A percentile compares a stretch with the other conserved stretches of the same genome.
Evolutionary conservation across 768 basidiomycete genomes (phyloP).

Genomic region (Vishniacozyma victoriae): DNA sequence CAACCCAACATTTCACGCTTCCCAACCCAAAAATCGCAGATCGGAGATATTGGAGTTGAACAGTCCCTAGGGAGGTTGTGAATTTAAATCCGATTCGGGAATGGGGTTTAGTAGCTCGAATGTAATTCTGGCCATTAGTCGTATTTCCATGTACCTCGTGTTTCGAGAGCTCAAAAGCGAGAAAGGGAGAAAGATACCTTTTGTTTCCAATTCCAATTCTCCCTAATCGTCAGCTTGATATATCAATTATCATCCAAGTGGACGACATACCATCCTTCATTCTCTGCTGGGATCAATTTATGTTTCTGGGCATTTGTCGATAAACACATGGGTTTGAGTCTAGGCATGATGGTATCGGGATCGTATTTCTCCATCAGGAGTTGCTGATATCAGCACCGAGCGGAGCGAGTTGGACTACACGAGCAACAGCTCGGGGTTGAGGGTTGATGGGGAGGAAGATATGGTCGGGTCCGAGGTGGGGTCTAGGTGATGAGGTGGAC

Average conservation of each 20-base stretch:
- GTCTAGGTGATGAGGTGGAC: too few species aligned
- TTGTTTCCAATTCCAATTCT: conserved; percentile 33
- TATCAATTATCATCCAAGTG: background rate
- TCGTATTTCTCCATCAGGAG: conserved; percentile 19
- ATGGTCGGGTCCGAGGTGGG: too few species aligned
- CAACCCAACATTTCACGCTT: conserved; percentile 38
- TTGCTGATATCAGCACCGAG: too few species aligned
- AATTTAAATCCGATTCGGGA: conserved; percentile 34
- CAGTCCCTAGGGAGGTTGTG: conserved; percentile 22
- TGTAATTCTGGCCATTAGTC: conserved; percentile 20
- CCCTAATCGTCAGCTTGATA: conserved; percentile 8
- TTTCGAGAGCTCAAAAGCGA: background rate
- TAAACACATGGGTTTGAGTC: conserved; percentile 25
- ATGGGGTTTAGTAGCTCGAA: conserved; percentile 30
- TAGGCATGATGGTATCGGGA: conserved; percentile 7
- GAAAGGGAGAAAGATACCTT: conserved; percentile 6
- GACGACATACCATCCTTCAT: conserved; percentile 26
- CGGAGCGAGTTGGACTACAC: too few species aligned
- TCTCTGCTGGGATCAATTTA: conserved; percentile 16
- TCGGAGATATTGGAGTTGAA: conserved; percentile 34
- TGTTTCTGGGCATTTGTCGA: conserved; percentile 23
- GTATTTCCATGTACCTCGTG: background rate
- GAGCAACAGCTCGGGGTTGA: too few species aligned
- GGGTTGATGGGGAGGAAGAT: too few species aligned
- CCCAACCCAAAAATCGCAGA: conserved; percentile 32